Conservation (phyloP, 306 rosid genomes). For the Sphenostylis stenocarpa region DNA sequence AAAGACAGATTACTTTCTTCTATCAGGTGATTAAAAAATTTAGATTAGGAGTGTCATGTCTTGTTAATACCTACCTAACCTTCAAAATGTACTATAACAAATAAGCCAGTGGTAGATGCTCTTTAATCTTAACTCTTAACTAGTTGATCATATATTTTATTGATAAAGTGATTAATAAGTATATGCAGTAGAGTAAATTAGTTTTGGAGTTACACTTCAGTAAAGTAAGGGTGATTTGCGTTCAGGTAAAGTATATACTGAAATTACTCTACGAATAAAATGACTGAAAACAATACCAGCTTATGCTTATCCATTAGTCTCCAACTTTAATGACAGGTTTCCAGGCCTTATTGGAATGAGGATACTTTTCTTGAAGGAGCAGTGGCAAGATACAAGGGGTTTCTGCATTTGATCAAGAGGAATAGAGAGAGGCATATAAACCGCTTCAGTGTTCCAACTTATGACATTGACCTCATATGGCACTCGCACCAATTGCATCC, state of each 20-base stretch:
- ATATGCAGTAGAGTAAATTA: neutral
- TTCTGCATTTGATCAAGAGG: constrained; percentile 48
- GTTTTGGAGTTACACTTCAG: neutral
- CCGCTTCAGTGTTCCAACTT: constrained; percentile 47
- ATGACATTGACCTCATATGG: constrained; percentile 54
- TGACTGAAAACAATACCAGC: neutral
- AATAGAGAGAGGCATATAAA: constrained; percentile 36
- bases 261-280: neutral
- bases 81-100: neutral
- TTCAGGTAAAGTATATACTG: neutral
- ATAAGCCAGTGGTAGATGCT: neutral
- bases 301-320: neutral
- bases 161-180: neutral
- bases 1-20: constrained; percentile 45
- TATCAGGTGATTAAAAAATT: constrained; percentile 42
- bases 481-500: constrained; percentile 54
- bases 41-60: neutral
- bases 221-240: neutral
- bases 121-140: neutral
- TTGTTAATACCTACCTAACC: neutral
- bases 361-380: constrained; percentile 45
- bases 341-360: constrained; percentile 35
- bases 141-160: neutral
- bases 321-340: constrained; percentile 37
- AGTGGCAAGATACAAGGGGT: constrained; percentile 52